Evolutionary conservation across 202 grass and related monocot species (phyloP), one percentile per base, ranked within the genome.

Genomic region (Hordeum pubiflorum): DNA sequence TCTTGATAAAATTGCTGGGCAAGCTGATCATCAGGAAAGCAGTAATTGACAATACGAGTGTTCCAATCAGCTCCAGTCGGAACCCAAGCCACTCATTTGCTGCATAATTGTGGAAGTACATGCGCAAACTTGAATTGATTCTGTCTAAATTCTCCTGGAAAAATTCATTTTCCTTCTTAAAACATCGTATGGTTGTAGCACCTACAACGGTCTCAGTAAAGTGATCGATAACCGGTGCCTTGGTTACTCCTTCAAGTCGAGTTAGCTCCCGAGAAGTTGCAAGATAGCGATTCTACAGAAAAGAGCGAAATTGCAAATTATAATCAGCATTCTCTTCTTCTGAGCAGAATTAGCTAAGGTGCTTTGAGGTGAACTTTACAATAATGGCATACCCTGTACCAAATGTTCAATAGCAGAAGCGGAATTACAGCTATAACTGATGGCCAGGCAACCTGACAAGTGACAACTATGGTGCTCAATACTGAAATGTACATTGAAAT

Each of bases 401-500:
- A 90, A 75, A 93, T 50, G 72, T 85, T 90, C 31, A 93, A 9
- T 31, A 87, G 52, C 33, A 86, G 22, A 23, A 88, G 76, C 15
- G 85, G 82, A 81, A 88, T 59, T 61, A 93, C 77, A 43, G 86
- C 82, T 85, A 90, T 86, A 72, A 93, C 76, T 63, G 88, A 90
- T 37, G 91, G 88, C 88, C 91, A 93, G 5, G 88, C 88, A 1
- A 90, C 88, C 76, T 93, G 91, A 64, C 88, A 93, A 46, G 83
- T 93, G n/a, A 93, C 72, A 31, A 84, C 39, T 74, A 84, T 75
- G 70, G 67, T 90, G 31, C 88, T 72, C 38, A 93, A 75, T 80
- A 94, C 83, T 72, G 89, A 82, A 75, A 91, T 87, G 46, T 89
- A 94, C 83, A 89, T 80, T 32, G 91, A 94, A 60, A 83, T 78